phyloP scores from a whole-genome alignment of 306 rosid genomes.

The Alnus glutinosa region DNA sequence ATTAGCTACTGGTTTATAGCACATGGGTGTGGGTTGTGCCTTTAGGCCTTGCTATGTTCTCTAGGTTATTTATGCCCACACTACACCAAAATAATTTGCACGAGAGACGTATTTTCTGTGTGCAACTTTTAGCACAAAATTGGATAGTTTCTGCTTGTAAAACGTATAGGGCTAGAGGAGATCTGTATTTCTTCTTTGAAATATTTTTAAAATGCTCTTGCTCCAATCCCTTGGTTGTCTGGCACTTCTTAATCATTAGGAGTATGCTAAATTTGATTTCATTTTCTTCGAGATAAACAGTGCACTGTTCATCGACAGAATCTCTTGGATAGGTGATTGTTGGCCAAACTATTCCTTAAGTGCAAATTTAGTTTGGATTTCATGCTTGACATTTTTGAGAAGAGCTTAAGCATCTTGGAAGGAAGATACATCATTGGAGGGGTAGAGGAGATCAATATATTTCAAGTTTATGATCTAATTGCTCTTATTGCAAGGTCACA shows the following conservation, averaged over 20 bases:
- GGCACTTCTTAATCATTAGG: background rate
- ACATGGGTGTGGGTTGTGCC: background rate
- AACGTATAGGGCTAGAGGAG: background rate
- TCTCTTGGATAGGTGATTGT: background rate
- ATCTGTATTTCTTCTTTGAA: background rate
- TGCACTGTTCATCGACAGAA: background rate
- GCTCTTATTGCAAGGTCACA: conserved; percentile 10
- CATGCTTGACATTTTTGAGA: conserved; percentile 7
- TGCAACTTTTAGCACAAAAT: background rate
- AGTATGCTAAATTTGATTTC: background rate
- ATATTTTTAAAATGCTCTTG: background rate
- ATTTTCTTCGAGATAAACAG: background rate
- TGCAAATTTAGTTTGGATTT: conserved; percentile 1
- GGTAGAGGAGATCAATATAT: background rate
- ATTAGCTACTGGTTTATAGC: background rate
- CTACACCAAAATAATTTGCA: background rate
- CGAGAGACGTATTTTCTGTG: background rate
- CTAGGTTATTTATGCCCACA: background rate
- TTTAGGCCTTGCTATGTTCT: background rate
- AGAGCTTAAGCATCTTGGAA: background rate
- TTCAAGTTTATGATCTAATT: background rate
- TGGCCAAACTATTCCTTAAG: background rate
- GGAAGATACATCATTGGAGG: background rate
- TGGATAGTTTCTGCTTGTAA: background rate
- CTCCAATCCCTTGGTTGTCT: background rate